Base-by-base conservation (phyloP, 257 asterid genomes). In the Plantago ovata region DNA sequence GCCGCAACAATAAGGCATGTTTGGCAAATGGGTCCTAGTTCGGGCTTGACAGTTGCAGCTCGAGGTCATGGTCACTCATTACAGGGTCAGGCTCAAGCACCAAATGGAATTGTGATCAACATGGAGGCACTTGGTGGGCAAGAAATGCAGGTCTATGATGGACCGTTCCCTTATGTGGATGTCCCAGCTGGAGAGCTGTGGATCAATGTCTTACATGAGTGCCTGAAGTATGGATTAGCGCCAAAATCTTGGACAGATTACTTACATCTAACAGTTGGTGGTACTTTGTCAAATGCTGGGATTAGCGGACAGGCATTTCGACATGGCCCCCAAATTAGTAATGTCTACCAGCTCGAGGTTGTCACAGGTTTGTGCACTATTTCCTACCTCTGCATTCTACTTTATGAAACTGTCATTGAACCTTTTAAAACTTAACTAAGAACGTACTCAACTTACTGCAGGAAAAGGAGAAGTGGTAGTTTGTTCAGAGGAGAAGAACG, bases 201-300 rank as follows among this genome's bases (percentile, higher is more conserved):
- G 98, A 87, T 87, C 60, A 77, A 79, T 53, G 70, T 91, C 58
- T 49, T 91, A 69, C 73, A 81, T 51, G 89, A 84, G 67, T 75
- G 91, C 63, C 54, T 91, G 66, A 84, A 80, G 48, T 65, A 68
- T 22, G 96, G 93, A 13, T 49, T 92, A 38, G 86, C 98, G 1
- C 98, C 98, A 0, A 88, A 81, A 67, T 78, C 96, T 19, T 92
- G 98, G 98, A 92, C 98, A 0, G 98, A 92, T 55, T 92, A 92
- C 66, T 67, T 92, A 7, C 98, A 88, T 61, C 79, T 92, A 0
- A 85, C 96, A 0, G 94, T 88, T 18, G 98, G 98, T 2, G 98
- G 98, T 21, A 91, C 98, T 13, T 58, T 91, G 71, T 85, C 96
- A 20, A 85, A 91, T 66, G 96, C 92, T 3, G 98, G 98, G 49